Percentiles rank a stretch among this genome's conserved stretches.
Evolutionary conservation across 1,139 yeast species (phyloP).

Genomic region (Suhomyces maxii): DNA sequence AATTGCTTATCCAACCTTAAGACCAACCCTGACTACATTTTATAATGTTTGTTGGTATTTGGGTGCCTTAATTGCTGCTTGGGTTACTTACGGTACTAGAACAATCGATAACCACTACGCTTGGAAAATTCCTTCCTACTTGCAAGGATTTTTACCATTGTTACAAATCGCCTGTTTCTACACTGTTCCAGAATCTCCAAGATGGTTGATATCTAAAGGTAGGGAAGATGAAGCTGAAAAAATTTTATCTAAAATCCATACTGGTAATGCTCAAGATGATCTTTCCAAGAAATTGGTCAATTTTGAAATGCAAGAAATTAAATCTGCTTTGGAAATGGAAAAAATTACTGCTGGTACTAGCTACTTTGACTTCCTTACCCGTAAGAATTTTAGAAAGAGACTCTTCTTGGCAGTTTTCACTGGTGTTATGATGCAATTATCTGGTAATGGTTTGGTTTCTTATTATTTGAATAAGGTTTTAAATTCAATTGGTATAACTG

Average conservation of each 20-base stretch:
- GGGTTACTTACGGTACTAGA: slow-evolving; percentile 52
- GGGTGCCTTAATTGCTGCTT: slow-evolving; percentile 57
- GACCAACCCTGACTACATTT: slow-evolving; percentile 45
- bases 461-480: slow-evolving; percentile 51
- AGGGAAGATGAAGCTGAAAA: slow-evolving; percentile 33
- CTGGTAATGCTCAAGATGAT: slow-evolving; percentile 33
- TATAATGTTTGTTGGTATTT: slow-evolving; percentile 46
- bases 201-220: slow-evolving; percentile 42
- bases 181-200: slow-evolving; percentile 50
- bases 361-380: slow-evolving; percentile 38
- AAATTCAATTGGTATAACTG: slow-evolving; percentile 50
- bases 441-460: slow-evolving; percentile 55
- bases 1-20: slow-evolving; percentile 47
- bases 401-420: slow-evolving; percentile 35
- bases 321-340: slow-evolving; percentile 38
- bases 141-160: slow-evolving; percentile 42
- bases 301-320: slow-evolving; percentile 48
- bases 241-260: slow-evolving; percentile 40
- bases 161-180: slow-evolving; percentile 27
- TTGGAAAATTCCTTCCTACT: slow-evolving; percentile 50
- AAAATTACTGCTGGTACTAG: slow-evolving; percentile 23
- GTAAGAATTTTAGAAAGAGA: slow-evolving; percentile 45
- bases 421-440: slow-evolving; percentile 45
- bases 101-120: slow-evolving; percentile 26
- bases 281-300: slow-evolving; percentile 37